Conservation (phyloP, 2,329 filamentous ascomycete species). For the Colletotrichum sp. region DNA sequence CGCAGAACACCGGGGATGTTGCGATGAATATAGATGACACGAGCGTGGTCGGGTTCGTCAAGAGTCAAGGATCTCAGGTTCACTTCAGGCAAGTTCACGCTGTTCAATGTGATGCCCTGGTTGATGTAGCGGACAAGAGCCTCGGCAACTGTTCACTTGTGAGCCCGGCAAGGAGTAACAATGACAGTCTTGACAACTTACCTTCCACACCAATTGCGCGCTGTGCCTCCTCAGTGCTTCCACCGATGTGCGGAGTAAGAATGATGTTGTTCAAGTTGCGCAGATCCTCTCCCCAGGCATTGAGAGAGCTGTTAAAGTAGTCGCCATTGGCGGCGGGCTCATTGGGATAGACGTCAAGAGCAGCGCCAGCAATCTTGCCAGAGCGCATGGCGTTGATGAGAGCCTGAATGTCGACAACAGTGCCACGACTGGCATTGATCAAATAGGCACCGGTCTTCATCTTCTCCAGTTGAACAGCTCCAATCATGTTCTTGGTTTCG, state of each 20-base stretch:
- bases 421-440: constrained; percentile 94
- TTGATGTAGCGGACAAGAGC: constrained; percentile 95
- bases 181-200: constrained; percentile 29
- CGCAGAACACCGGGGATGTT: constrained; percentile 95
- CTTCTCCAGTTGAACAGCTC: constrained; percentile 75
- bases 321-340: constrained; percentile 94
- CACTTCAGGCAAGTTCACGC: constrained; percentile 97
- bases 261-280: constrained; percentile 89
- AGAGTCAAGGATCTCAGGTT: constrained; percentile 86
- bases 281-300: constrained; percentile 85
- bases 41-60: constrained; percentile 87
- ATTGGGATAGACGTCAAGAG: constrained; percentile 94
- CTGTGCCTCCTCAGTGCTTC: constrained; percentile 97
- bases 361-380: constrained; percentile 90
- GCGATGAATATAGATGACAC: constrained; percentile 95
- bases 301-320: constrained; percentile 87
- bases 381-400: constrained; percentile 85
- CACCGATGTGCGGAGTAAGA: constrained; percentile 94
- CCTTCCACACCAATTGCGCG: constrained; percentile 91
- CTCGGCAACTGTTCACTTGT: constrained; percentile 66
- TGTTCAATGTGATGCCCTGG: constrained; percentile 87
- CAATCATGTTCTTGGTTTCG: constrained; percentile 93
- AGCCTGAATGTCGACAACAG: constrained; percentile 91
- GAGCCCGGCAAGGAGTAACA: neutral
- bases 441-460: constrained; percentile 96